Conservation (phyloP, 495 filamentous ascomycete species). For the Articulospora tetracladia region DNA sequence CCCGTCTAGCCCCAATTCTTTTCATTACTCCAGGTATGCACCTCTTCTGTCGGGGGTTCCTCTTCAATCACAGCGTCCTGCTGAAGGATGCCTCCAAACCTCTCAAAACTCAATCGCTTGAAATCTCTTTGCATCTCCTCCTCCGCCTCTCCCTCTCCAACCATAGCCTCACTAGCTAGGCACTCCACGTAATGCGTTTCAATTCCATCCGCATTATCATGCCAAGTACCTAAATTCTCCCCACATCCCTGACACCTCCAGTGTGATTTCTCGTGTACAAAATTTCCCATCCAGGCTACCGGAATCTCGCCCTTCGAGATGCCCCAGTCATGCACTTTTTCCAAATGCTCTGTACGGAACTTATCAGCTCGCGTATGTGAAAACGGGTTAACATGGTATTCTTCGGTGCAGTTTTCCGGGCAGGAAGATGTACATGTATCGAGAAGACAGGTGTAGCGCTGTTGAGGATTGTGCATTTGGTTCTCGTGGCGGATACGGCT, state of each 20-base stretch:
- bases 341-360: neutral
- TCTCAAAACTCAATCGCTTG: neutral
- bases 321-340: neutral
- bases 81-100: too few species aligned
- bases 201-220: neutral
- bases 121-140: neutral
- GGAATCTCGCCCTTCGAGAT: neutral
- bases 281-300: neutral
- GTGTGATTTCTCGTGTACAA: neutral
- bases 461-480: neutral
- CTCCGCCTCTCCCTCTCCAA: too few species aligned
- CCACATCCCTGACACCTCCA: neutral
- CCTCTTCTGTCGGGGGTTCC: neutral
- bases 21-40: neutral
- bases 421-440: neutral
- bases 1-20: neutral
- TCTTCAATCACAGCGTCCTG: too few species aligned
- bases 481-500: neutral
- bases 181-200: neutral
- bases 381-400: neutral
- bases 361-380: neutral
- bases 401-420: neutral
- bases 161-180: too few species aligned
- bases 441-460: neutral
- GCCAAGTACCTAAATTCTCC: neutral